These are phyloP conservation scores for Arthrobotrys megalospora DNA, from an alignment of 2,329 filamentous ascomycete species.

Conservation along the genomic window DNA sequence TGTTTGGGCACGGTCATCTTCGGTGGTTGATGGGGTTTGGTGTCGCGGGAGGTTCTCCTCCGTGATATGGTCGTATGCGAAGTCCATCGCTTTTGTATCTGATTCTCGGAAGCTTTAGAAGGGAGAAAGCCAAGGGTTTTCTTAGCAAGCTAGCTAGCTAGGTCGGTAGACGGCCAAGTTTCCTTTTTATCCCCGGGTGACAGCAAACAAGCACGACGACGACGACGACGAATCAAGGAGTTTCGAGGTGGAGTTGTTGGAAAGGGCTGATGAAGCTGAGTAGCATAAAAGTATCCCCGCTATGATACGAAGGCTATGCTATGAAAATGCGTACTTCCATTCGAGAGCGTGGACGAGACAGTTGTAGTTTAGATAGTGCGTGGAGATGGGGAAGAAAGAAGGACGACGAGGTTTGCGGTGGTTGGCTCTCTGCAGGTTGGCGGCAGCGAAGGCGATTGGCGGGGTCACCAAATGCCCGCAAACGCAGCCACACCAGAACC, in stretches of 20 bases:
- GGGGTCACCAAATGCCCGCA: constrained; percentile 54
- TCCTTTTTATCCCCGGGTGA: constrained; percentile 11
- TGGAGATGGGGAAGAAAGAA: constrained; percentile 13
- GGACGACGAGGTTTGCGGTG: constrained; percentile 17
- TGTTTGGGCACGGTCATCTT: constrained; percentile 68
- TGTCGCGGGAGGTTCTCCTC: constrained; percentile 81
- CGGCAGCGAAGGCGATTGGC: constrained; percentile 33
- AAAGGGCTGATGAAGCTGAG: background rate
- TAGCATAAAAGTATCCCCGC: background rate
- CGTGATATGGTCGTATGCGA: constrained; percentile 96
- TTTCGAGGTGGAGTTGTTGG: background rate
- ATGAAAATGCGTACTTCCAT: constrained; percentile 11
- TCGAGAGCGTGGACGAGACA: constrained; percentile 12
- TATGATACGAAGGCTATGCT: constrained; percentile 6
- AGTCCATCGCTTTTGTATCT: constrained; percentile 79
- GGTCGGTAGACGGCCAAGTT: constrained; percentile 10
- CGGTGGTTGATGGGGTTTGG: constrained; percentile 70
- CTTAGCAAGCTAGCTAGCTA: constrained; percentile 13
- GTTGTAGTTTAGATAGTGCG: background rate
- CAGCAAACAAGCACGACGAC: background rate
- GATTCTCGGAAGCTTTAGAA: constrained; percentile 4
- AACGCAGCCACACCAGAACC: constrained; percentile 34
- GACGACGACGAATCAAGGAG: background rate
- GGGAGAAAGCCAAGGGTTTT: background rate
- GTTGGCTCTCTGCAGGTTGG: constrained; percentile 23